These are phyloP conservation scores for Yarrowia phangngaensis DNA, from an alignment of 805 yeast species.

Conservation along the genomic window DNA sequence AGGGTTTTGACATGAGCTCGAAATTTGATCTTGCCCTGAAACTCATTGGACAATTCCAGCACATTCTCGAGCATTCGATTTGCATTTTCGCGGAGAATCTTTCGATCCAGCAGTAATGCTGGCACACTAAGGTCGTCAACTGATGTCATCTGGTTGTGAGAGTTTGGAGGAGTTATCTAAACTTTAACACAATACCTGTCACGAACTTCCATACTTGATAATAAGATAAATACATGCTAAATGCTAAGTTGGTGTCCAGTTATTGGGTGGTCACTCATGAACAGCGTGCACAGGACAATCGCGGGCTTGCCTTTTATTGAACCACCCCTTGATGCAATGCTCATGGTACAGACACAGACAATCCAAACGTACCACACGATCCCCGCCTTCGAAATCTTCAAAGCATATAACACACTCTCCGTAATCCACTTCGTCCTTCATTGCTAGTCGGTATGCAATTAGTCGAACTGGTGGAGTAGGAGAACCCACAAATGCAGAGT, in stretches of 20 bases:
- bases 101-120: conserved; percentile 9
- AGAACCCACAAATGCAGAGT: conserved; percentile 10
- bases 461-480: conserved; percentile 23
- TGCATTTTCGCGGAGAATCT: not conserved
- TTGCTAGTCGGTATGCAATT: conserved; percentile 15
- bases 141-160: conserved; percentile 1
- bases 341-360: conserved; percentile 94
- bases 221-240: conserved; percentile 4
- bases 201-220: not conserved
- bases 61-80: conserved; percentile 5
- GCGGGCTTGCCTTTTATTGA: conserved; percentile 75
- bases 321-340: conserved; percentile 88
- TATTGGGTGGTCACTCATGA: conserved; percentile 34
- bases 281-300: conserved; percentile 80
- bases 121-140: conserved; percentile 7
- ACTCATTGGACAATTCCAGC: conserved; percentile 1
- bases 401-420: conserved; percentile 92
- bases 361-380: conserved; percentile 85
- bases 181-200: not conserved
- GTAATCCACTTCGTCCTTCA: conserved; percentile 19
- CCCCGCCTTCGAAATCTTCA: conserved; percentile 81
- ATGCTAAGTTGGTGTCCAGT: not conserved
- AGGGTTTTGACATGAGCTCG: conserved; percentile 77
- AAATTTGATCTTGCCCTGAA: conserved; percentile 42
- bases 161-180: not conserved